These are phyloP conservation scores for Diplodia seriata DNA, from an alignment of 2,329 filamentous ascomycete genomes.

Conservation along the genomic window DNA sequence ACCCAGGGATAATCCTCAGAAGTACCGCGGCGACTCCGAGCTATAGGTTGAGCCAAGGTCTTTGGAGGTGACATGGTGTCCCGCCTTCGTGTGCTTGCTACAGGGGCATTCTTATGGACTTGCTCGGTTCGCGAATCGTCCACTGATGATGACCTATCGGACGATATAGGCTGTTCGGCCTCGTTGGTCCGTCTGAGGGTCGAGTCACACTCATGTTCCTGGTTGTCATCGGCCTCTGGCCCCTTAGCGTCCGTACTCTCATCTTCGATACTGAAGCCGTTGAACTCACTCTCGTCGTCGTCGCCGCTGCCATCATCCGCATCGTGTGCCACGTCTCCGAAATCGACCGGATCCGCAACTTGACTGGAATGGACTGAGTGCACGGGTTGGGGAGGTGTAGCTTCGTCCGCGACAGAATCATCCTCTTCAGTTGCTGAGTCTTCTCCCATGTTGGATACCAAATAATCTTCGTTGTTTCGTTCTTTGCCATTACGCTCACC, in stretches of 20 bases:
- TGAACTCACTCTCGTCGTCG: no score
- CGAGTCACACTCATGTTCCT: neutral
- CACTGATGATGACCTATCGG: neutral
- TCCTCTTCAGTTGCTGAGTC: neutral
- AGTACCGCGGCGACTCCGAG: constrained; percentile 4
- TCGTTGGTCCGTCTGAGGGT: neutral
- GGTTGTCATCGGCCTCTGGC: neutral
- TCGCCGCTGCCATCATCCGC: neutral
- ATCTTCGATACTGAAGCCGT: no score
- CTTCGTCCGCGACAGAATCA: neutral
- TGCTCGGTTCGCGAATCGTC: neutral
- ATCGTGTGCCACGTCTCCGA: neutral
- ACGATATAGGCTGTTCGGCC: neutral
- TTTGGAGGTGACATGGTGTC: neutral
- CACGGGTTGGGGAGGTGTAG: neutral
- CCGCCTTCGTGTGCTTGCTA: neutral
- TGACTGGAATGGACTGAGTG: neutral
- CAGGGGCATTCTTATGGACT: neutral
- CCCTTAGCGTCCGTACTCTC: no score
- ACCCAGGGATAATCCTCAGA: constrained; percentile 26
- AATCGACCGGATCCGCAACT: neutral
- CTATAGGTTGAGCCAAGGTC: neutral
- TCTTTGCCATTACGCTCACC: neutral
- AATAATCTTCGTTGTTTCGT: neutral
- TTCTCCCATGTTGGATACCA: neutral